Base-by-base conservation (phyloP, 2,329 filamentous ascomycete genomes). In the Trichoderma harzianum region DNA sequence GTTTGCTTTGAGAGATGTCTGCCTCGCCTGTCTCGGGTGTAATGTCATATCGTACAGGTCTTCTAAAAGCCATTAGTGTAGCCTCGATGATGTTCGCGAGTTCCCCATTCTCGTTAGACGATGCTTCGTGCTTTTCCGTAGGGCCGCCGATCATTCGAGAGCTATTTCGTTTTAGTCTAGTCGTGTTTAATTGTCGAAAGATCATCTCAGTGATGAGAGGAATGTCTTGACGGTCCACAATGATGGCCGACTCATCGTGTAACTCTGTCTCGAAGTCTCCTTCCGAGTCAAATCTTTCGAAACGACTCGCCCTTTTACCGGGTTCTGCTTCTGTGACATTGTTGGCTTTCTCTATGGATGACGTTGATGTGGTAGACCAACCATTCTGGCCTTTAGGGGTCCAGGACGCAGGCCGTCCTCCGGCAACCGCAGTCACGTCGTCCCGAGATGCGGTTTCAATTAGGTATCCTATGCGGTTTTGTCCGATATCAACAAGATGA, bases 391-490 rank as follows among this genome's bases (percentile, higher is more conserved):
- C 28, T 16, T 21, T 53, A 11, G 69, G 61, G 3, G 36, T 36
- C 69, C 61, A 71, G 39, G 26, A 51, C 4, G 21, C 16, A 26
- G 60, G 24, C 65, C 26, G 69, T 28, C 34, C 18, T 30, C 34
- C n/a, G 28, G 51, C 51, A 24, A 53, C 36, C 28, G 30, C 61
- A 28, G 51, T 30, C 65, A 55, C 55, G 10, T 68, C 30, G 26
- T 74, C 73, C 14, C 68, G 32, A 18, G 69, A 47, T 6, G 73
- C 61, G 5, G 70, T 71, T 47, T 62, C 53, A 30, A 75, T 47
- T 3, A 73, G 32, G n/a, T 75, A 75, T 10, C 67, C 73, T 26
- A 61, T 30, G 12, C 43, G 64, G 24, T 73, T 68, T 21, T 34
- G 60, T 16, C 26, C 34, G 18, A 60, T 63, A 24, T 57, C 60